Conservation (phyloP, 306 rosid genomes). For the Castanospermum australe region DNA sequence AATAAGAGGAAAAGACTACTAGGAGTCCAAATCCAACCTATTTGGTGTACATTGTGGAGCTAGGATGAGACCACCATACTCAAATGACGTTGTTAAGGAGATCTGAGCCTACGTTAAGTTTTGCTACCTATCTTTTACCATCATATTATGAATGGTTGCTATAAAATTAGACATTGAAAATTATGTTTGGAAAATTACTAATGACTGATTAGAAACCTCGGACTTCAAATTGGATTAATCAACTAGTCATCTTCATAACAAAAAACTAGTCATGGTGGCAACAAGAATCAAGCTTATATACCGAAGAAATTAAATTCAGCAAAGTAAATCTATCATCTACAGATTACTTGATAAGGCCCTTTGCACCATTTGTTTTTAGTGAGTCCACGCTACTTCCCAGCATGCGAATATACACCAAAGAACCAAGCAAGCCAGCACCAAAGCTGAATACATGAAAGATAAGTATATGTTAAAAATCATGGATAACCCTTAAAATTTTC, state of each 20-base stretch:
- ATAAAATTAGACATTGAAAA: neutral
- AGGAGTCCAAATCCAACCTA: neutral
- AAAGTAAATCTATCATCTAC: slow-evolving; percentile 27
- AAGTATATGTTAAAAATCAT: slow-evolving; percentile 20
- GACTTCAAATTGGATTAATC: neutral
- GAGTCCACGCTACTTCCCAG: slow-evolving; percentile 91
- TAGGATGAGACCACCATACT: neutral
- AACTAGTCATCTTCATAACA: too few relatives aligned
- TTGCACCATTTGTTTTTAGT: slow-evolving; percentile 76
- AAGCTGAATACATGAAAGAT: slow-evolving; percentile 59
- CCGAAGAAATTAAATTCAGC: slow-evolving; percentile 11
- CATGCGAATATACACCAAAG: slow-evolving; percentile 84
- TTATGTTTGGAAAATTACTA: neutral
- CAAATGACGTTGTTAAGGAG: neutral
- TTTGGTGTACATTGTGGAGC: neutral
- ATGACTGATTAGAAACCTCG: neutral
- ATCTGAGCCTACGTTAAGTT: neutral
- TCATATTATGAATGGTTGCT: neutral
- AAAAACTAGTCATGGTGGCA: neutral
- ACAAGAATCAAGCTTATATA: neutral
- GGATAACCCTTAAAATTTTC: neutral
- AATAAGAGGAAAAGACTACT: neutral
- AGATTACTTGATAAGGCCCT: slow-evolving; percentile 71
- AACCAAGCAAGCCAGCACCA: slow-evolving; percentile 91
- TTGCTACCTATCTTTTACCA: neutral